These are phyloP conservation scores for Eimeria praecox DNA, from an alignment of 169 alveolate species.

Conservation along the genomic window DNA sequence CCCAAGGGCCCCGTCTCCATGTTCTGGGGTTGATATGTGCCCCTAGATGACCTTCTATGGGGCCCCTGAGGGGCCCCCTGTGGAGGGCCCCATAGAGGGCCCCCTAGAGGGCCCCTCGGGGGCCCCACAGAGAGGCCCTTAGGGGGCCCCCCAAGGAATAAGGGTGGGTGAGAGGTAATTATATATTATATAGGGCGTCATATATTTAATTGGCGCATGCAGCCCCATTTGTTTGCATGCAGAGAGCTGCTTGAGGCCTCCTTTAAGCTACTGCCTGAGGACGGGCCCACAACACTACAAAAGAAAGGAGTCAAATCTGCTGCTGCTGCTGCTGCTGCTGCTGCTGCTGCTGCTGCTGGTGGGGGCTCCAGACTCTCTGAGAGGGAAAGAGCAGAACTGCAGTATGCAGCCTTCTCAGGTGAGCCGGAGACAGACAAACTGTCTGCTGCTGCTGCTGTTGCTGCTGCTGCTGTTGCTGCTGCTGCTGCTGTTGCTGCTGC, in stretches of 20 bases:
- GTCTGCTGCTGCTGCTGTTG: background rate
- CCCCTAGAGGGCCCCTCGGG: no score
- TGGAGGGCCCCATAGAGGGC: no score
- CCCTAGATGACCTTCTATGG: no score
- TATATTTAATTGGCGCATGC: no score
- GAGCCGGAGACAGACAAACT: background rate
- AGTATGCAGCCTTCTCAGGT: constrained; percentile 87
- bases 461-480: background rate
- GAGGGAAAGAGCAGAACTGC: constrained; percentile 86
- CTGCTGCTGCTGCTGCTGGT: background rate
- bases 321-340: background rate
- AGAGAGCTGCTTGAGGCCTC: constrained; percentile 89
- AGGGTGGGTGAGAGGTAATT: no score
- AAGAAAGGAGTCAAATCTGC: background rate
- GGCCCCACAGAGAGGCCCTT: no score
- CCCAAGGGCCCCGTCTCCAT: no score
- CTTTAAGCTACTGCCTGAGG: constrained; percentile 90
- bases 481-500: background rate
- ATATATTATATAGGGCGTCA: no score
- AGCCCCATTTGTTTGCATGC: background rate
- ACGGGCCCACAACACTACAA: constrained; percentile 86
- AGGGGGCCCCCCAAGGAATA: no score
- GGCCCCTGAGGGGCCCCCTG: no score
- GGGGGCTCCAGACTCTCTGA: background rate
- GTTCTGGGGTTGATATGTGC: no score